A percentile compares a stretch with the other conserved stretches of the same genome.
phyloP scores from a whole-genome alignment of 768 basidiomycete genomes.

The Pleurotus eryngii region DNA sequence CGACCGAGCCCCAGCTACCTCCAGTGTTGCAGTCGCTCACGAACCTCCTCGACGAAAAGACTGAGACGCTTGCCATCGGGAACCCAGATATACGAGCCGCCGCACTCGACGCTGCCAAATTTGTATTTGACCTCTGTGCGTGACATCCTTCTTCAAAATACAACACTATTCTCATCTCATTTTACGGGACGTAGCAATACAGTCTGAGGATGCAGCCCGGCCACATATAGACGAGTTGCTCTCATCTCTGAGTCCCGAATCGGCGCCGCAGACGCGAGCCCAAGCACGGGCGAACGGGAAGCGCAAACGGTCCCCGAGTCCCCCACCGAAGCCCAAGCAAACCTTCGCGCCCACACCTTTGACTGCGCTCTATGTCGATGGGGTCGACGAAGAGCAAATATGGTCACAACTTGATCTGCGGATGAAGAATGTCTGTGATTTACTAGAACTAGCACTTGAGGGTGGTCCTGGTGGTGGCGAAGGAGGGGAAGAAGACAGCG shows the following conservation, averaged over 20 bases:
- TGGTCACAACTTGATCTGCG: constrained; percentile 94
- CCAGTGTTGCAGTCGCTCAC: constrained; percentile 48
- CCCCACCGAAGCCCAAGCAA: constrained; percentile 27
- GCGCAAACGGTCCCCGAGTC: constrained; percentile 37
- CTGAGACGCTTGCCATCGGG: constrained; percentile 55
- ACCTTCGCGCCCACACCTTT: constrained; percentile 66
- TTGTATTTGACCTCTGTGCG: constrained; percentile 74
- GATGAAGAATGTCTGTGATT: constrained; percentile 62
- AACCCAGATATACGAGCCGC: constrained; percentile 50
- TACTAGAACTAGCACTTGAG: constrained; percentile 64
- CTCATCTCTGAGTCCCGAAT: constrained; percentile 59
- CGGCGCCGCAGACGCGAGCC: constrained; percentile 75
- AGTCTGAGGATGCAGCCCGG: constrained; percentile 62
- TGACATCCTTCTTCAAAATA: constrained; percentile 4
- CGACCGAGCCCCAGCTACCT: constrained; percentile 9
- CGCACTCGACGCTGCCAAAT: constrained; percentile 68
- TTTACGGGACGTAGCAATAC: constrained; percentile 48
- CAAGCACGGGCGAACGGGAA: constrained; percentile 41
- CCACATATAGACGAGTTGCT: constrained; percentile 66
- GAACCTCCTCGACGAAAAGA: constrained; percentile 47
- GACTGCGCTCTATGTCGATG: constrained; percentile 67
- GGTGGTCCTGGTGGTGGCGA: constrained; percentile 35
- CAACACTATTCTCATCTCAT: not conserved
- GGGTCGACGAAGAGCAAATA: constrained; percentile 81
- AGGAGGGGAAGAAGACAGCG: constrained; percentile 27